Evolutionary conservation across 331 rosid genomes (phyloP).

Genomic region (Phaseolus coccineus): DNA sequence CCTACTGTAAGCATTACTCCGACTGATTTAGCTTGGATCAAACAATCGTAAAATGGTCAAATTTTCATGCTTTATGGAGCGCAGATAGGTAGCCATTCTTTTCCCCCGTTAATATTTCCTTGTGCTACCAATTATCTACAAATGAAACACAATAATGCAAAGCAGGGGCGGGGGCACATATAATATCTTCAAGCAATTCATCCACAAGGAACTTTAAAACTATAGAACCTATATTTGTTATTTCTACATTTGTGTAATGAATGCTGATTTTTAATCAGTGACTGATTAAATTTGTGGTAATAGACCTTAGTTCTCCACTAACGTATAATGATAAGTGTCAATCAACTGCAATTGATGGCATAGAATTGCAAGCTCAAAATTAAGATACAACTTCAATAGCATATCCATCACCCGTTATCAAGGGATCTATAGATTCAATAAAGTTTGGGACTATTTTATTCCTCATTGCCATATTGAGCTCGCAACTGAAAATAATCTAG

Average conservation of each 20-base stretch:
- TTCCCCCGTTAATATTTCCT: background rate
- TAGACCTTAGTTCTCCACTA: conserved; percentile 23
- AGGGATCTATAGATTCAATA: conserved; percentile 22
- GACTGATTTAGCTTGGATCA: conserved; percentile 6
- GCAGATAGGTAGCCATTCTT: conserved; percentile 2
- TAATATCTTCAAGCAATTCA: conserved; percentile 23
- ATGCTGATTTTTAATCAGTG: conserved; percentile 37
- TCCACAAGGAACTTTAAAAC: conserved; percentile 24
- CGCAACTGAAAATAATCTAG: conserved; percentile 6
- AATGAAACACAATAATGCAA: conserved; percentile 18
- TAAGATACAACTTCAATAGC: conserved; percentile 20
- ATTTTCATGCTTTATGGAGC: conserved; percentile 17
- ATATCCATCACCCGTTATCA: conserved; percentile 8
- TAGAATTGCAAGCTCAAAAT: conserved; percentile 23
- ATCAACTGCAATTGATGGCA: conserved; percentile 3
- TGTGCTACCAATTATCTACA: conserved; percentile 21
- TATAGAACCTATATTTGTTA: conserved; percentile 15
- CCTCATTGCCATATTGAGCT: conserved; percentile 8
- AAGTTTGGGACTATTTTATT: background rate
- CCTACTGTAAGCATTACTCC: conserved; percentile 27
- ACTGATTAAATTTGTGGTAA: background rate
- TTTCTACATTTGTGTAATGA: conserved; percentile 18
- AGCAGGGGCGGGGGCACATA: background rate
- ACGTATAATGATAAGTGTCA: conserved; percentile 28
- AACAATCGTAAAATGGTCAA: conserved; percentile 30